Evolutionary conservation across 2,329 filamentous ascomycete genomes (phyloP), one percentile per base, ranked within the genome.

Genomic region (Penicillium verrucosum): DNA sequence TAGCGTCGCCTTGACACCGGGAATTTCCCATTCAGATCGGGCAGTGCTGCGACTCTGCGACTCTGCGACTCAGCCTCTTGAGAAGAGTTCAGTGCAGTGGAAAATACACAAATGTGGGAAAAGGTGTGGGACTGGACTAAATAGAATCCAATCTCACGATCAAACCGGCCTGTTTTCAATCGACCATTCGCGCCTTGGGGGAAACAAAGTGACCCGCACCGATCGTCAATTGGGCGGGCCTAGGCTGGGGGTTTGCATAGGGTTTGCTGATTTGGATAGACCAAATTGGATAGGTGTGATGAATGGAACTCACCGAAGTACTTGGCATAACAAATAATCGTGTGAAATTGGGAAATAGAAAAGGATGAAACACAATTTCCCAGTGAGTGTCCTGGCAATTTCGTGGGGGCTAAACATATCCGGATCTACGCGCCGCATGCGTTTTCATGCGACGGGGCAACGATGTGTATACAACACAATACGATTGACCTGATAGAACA

Each of bases 111-210:
- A 41, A 36, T 46, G n/a, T 46, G 41, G 41, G 41, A 37, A 38
- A 50, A 30, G 14, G 9, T 11, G 43, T 41, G n/a, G 27, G 21
- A 55, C 21, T 21, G 5, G 29, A 23, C 14, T 23, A 16, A 29
- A 43, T 12, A 42, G 29, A 36, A 51, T 38, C 43, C 37, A 30
- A 12, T n/a, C 32, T 42, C 42, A 23, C 49, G 41, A 51, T 57
- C 54, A 56, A 52, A 56, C 32, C 48, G 54, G 34, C 48, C 37
- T 45, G 18, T 57, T 57, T 25, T 51, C 30, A 57, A 57, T 54
- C 38, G 42, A 44, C 46, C 47, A 44, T 42, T 41, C 14, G 23
- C 23, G 16, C 21, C 27, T 54, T 27, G 44, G 18, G 44, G 51
- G 36, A 10, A 18, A 48, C 51, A 25, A 25, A 30, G 42, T 21